Base-by-base conservation (phyloP, 768 basidiomycete genomes). In the Mycena chlorophos region DNA sequence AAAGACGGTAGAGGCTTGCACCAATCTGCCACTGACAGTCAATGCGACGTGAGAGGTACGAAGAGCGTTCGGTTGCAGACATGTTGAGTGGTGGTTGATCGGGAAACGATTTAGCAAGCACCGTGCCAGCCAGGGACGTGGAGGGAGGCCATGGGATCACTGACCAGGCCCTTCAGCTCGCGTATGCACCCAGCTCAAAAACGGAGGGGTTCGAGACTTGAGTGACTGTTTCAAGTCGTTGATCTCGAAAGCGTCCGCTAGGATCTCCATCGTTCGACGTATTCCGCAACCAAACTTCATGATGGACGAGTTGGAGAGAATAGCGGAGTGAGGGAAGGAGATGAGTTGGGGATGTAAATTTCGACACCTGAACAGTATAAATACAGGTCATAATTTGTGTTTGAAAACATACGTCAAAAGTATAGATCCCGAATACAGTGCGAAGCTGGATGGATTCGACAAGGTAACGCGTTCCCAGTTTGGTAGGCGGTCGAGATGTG, bases 1-100 rank as follows among this genome's bases (percentile, higher is more conserved):
- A n/a, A n/a, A 19, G 28, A 31, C 2, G 19, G 22, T 28, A 49
- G 3, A 55, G 47, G 2, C 16, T 19, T 3, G 45, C 28, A 31
- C 46, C 19, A 34, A 55, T 46, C 27, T 55, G 53, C 53, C 53
- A 55, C 10, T 47, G 28, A 30, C 53, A 55, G 14, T 55, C 53
- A 22, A 48, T 48, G 17, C 48, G 20, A 19, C 28, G 19, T 20
- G 20, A 54, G 5, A 34, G 34, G 16, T 14, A 54, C 23, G n/a
- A n/a, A 25, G 12, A 2, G 2, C 16, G 19, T 19, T 37, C 2
- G 4, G 45, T 20, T 3, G 46, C 12, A 8, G 29, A 20, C 4
- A 22, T 17, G 1, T n/a, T 3, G 22, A 30, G 3, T 3, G 2
- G 16, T 16, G 12, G n/a, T 37, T 31, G 16, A 20, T 30, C 23